Evolutionary conservation across 345 rosid species (phyloP).

Genomic region (Raphanus sativus): DNA sequence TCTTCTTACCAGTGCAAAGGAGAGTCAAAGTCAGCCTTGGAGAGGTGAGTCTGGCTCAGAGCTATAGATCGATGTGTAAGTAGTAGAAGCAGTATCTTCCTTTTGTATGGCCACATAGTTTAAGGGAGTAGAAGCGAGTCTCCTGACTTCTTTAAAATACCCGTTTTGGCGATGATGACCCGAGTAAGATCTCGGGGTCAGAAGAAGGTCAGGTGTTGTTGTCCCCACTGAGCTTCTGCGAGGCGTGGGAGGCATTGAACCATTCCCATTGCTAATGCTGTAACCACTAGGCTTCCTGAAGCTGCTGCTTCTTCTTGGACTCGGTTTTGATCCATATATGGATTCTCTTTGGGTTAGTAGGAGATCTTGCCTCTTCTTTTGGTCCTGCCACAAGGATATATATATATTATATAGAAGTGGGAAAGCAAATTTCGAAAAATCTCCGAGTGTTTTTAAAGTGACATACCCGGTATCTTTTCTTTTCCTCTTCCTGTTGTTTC

Average conservation of each 20-base stretch:
- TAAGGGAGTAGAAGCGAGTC: conserved; percentile 73
- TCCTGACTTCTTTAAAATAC: conserved; percentile 79
- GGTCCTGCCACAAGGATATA: conserved; percentile 53
- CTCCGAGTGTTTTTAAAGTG: background rate
- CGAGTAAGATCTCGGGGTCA: conserved; percentile 88
- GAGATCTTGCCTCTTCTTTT: conserved; percentile 95
- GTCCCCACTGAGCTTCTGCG: conserved; percentile 73
- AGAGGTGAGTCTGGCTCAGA: conserved; percentile 89
- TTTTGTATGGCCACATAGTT: conserved; percentile 85
- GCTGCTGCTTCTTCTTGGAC: conserved; percentile 85
- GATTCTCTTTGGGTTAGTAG: conserved; percentile 80
- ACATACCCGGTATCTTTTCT: conserved; percentile 77
- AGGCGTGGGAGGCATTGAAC: conserved; percentile 85
- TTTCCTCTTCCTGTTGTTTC: conserved; percentile 82
- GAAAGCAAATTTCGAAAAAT: background rate
- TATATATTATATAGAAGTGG: background rate
- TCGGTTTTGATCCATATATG: conserved; percentile 89
- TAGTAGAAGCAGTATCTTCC: conserved; percentile 76
- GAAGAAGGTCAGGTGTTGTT: conserved; percentile 71
- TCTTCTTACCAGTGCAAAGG: conserved; percentile 27
- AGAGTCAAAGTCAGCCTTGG: conserved; percentile 45
- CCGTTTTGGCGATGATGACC: conserved; percentile 75
- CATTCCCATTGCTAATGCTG: conserved; percentile 70
- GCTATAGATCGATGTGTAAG: conserved; percentile 78
- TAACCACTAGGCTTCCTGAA: conserved; percentile 78